A percentile compares a stretch with the other conserved stretches of the same genome.
Evolutionary conservation across 768 basidiomycete genomes (phyloP).

Genomic region (Suillus brevipes): DNA sequence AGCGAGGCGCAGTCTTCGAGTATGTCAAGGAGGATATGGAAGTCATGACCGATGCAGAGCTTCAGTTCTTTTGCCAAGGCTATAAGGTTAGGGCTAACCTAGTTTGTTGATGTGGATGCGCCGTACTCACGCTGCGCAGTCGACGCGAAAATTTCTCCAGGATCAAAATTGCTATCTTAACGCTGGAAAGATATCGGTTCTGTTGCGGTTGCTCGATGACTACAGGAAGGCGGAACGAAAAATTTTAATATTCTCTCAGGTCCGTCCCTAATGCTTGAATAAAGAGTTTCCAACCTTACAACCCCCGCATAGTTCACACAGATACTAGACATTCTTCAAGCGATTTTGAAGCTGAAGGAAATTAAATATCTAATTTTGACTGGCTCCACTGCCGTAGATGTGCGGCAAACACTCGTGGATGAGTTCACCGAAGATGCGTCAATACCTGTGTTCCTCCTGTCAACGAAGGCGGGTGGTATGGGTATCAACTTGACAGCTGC

Average conservation of each 20-base stretch:
- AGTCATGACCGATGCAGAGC: conserved; percentile 96
- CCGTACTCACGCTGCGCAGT: conserved; percentile 41
- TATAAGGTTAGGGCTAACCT: conserved; percentile 64
- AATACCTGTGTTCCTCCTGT: conserved; percentile 87
- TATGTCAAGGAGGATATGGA: conserved; percentile 97
- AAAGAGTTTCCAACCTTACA: conserved; percentile 4
- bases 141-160: conserved; percentile 72
- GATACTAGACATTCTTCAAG: conserved; percentile 90
- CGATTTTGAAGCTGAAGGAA: conserved; percentile 68
- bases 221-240: conserved; percentile 74
- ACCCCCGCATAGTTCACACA: conserved; percentile 75
- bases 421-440: conserved; percentile 85
- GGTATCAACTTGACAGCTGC: conserved; percentile 97
- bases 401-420: conserved; percentile 91
- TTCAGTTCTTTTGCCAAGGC: conserved; percentile 80
- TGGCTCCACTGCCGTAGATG: conserved; percentile 90
- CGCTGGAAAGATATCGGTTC: conserved; percentile 81
- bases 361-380: conserved; percentile 84
- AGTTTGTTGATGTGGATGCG: background rate
- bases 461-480: conserved; percentile 93
- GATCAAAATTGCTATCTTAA: conserved; percentile 75
- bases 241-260: conserved; percentile 93
- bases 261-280: conserved; percentile 33
- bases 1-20: conserved; percentile 74
- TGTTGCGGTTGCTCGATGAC: conserved; percentile 68